These are phyloP conservation scores for Pythium oligandrum DNA, from an alignment of 352 stramenopile genomes.

Conservation along the genomic window DNA sequence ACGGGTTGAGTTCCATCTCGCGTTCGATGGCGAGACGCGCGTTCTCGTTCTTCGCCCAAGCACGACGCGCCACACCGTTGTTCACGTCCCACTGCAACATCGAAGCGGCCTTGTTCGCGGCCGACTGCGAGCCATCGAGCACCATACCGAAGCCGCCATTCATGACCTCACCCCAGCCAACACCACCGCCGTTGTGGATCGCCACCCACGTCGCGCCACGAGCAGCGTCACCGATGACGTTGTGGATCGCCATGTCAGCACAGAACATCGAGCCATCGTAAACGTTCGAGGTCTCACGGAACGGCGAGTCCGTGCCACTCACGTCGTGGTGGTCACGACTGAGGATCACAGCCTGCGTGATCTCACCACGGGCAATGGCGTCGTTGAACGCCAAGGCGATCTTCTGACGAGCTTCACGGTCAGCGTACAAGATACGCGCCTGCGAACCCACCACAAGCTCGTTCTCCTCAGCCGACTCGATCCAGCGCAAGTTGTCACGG, in stretches of 20 bases:
- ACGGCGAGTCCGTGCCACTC: constrained; percentile 83
- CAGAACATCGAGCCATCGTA: constrained; percentile 82
- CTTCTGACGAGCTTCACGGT: constrained; percentile 65
- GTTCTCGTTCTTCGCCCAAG: constrained; percentile 84
- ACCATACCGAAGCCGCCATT: constrained; percentile 88
- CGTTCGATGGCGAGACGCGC: constrained; percentile 76
- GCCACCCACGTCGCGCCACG: constrained; percentile 84
- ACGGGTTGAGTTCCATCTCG: constrained; percentile 78
- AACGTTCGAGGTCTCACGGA: constrained; percentile 88
- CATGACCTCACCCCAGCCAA: constrained; percentile 86
- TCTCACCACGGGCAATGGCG: constrained; percentile 58
- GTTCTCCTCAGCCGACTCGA: constrained; percentile 80
- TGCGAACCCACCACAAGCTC: constrained; percentile 86
- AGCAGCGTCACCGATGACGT: constrained; percentile 81
- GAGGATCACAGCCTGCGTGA: constrained; percentile 73
- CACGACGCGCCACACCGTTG: constrained; percentile 79
- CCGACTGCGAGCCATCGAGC: constrained; percentile 70
- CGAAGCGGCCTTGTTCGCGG: constrained; percentile 47
- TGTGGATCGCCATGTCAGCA: constrained; percentile 89
- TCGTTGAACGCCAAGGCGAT: constrained; percentile 85
- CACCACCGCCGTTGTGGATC: constrained; percentile 87
- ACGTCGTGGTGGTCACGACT: constrained; percentile 89
- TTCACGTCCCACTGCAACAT: constrained; percentile 90
- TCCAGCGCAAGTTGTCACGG: constrained; percentile 83
- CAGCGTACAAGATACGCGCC: constrained; percentile 84